These are phyloP conservation scores for Mycena haematopus DNA, from an alignment of 768 basidiomycete species.

Conservation along the genomic window DNA sequence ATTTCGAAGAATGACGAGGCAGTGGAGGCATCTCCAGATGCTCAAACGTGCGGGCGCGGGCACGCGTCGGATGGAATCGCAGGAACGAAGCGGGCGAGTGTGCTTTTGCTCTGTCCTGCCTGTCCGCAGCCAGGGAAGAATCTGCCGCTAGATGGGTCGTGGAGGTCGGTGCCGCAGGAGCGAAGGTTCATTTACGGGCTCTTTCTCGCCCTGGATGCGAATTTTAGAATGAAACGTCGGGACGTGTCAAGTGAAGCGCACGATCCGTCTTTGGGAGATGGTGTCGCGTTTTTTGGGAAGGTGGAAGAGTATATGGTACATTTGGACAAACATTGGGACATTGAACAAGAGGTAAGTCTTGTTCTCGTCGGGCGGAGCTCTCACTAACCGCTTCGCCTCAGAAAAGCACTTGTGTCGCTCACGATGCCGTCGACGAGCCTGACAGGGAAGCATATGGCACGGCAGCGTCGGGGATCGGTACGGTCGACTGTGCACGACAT, in stretches of 20 bases:
- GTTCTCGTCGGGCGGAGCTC: background rate
- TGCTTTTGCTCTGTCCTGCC: constrained; percentile 17
- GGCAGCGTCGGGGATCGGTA: constrained; percentile 23
- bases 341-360: constrained; percentile 8
- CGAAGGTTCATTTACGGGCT: constrained; percentile 1
- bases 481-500: constrained; percentile 24
- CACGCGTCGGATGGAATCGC: constrained; percentile 12
- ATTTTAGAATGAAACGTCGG: constrained; percentile 8
- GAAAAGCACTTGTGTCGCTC: constrained; percentile 13
- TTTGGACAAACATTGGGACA: constrained; percentile 3
- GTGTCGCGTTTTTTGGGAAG: background rate
- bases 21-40: constrained; percentile 21
- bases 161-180: background rate
- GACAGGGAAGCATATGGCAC: constrained; percentile 2
- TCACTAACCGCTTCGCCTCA: background rate
- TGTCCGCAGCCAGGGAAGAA: constrained; percentile 20
- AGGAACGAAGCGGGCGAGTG: constrained; percentile 4
- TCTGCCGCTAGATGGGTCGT: background rate
- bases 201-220: background rate
- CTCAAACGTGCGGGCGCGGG: constrained; percentile 9
- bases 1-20: background rate
- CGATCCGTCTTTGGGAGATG: background rate
- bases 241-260: background rate
- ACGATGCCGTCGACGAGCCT: constrained; percentile 12
- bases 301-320: constrained; percentile 9